Conservation (phyloP, 768 basidiomycete genomes). For the Podaxis sp. region DNA sequence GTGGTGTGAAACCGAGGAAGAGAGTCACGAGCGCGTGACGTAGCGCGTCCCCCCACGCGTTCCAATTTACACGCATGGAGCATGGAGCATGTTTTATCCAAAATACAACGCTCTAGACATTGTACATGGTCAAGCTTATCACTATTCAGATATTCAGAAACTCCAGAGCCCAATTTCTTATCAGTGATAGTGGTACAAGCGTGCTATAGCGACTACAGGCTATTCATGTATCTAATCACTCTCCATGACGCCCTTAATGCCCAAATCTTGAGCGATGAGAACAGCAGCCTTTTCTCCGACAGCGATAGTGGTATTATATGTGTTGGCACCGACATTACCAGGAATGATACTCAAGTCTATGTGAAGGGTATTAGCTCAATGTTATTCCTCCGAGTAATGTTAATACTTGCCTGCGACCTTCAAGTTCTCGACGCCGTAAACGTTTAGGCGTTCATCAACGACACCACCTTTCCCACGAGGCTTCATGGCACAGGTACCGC, state of each 20-base stretch:
- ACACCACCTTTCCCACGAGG: constrained; percentile 57
- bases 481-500: constrained; percentile 72
- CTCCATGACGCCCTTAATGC: constrained; percentile 23
- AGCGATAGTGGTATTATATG: constrained; percentile 40
- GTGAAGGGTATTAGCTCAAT: not conserved
- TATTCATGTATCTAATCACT: not conserved
- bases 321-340: constrained; percentile 40
- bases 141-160: too few species aligned
- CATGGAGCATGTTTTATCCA: not conserved
- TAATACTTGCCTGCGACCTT: constrained; percentile 52
- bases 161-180: too few species aligned
- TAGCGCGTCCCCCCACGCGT: constrained; percentile 20
- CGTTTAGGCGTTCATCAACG: constrained; percentile 60
- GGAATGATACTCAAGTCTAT: constrained; percentile 41
- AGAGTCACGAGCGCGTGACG: constrained; percentile 22
- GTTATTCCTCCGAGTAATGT: not conserved
- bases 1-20: not conserved
- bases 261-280: constrained; percentile 57
- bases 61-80: not conserved
- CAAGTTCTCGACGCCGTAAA: constrained; percentile 57
- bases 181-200: too few species aligned
- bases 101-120: not conserved
- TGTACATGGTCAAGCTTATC: not conserved
- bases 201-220: not conserved
- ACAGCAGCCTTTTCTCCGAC: constrained; percentile 65